Percentiles rank a stretch among this genome's conserved stretches.
These are phyloP conservation scores for Posidonia oceanica DNA, from an alignment of 116 monocot genomes.

Conservation along the genomic window DNA sequence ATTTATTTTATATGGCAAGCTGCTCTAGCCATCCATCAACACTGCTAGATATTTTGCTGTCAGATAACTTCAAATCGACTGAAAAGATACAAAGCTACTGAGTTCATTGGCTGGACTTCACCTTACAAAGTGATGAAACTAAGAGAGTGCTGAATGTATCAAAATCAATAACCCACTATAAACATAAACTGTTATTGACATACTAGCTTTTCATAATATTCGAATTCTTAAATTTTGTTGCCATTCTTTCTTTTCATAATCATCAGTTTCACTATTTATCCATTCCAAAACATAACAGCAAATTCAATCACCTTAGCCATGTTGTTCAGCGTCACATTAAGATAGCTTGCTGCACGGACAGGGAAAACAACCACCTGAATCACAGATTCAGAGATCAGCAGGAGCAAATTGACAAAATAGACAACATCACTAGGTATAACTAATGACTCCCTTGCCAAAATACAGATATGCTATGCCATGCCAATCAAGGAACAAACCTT, in stretches of 20 bases:
- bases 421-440: neutral
- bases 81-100: no score
- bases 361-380: conserved; percentile 76
- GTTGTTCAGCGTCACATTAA: conserved; percentile 67
- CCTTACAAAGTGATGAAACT: no score
- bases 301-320: conserved; percentile 48
- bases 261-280: no score
- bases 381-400: neutral
- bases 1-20: no score
- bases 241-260: neutral
- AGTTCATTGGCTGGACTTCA: no score
- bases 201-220: no score
- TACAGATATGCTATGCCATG: neutral
- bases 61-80: no score
- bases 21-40: no score
- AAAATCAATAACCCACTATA: no score
- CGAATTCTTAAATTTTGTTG: neutral
- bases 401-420: neutral
- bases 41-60: no score
- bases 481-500: conserved; percentile 34
- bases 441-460: neutral
- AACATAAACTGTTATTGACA: no score
- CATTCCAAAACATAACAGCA: neutral
- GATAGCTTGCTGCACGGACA: conserved; percentile 29
- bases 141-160: no score